A percentile compares a stretch with the other conserved stretches of the same genome.
These are phyloP conservation scores for Tarenaya hassleriana DNA, from an alignment of 345 rosid species.

Conservation along the genomic window DNA sequence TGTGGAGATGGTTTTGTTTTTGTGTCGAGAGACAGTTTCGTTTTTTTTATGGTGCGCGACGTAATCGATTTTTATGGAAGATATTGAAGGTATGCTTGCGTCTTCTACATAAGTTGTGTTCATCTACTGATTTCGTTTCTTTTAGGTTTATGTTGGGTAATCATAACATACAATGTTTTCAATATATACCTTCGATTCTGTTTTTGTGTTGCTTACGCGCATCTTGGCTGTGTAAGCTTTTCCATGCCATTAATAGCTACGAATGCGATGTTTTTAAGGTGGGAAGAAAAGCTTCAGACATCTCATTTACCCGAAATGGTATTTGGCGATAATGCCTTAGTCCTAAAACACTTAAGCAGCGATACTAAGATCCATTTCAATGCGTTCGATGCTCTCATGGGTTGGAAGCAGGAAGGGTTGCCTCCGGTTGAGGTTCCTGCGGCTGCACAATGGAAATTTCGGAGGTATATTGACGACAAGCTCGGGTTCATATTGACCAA, in stretches of 20 bases:
- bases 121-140: too few species aligned
- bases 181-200: not conserved
- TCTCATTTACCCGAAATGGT: conserved; percentile 90
- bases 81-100: too few species aligned
- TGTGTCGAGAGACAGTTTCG: too few species aligned
- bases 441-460: conserved; percentile 85
- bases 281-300: conserved; percentile 77
- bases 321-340: conserved; percentile 72
- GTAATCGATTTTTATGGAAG: too few species aligned
- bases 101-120: too few species aligned
- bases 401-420: conserved; percentile 79
- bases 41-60: too few species aligned
- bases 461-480: conserved; percentile 46
- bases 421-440: conserved; percentile 98
- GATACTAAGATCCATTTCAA: conserved; percentile 62
- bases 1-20: conserved; percentile 14
- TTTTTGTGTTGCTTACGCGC: not conserved
- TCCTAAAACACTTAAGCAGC: conserved; percentile 50
- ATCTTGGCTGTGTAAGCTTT: not conserved
- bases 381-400: conserved; percentile 76
- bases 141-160: not conserved
- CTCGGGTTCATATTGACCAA: not conserved
- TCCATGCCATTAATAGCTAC: not conserved
- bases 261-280: conserved; percentile 38
- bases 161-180: not conserved